Conservation (phyloP, 768 basidiomycete species). For the Suillus americanus region DNA sequence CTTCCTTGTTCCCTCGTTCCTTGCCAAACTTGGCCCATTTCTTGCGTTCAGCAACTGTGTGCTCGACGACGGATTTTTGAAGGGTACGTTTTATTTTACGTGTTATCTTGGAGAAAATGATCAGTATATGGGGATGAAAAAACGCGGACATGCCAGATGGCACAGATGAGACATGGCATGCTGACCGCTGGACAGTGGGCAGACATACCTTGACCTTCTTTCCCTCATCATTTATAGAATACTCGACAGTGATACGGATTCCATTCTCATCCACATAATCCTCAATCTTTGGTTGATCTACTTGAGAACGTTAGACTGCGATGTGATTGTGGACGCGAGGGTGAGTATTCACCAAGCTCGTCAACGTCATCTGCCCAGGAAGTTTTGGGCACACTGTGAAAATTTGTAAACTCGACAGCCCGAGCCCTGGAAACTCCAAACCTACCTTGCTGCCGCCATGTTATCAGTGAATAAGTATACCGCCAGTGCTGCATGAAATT, state of each 20-base stretch:
- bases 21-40: constrained; percentile 93
- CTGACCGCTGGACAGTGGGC: not conserved
- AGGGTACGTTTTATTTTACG: constrained; percentile 83
- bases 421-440: not conserved
- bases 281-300: constrained; percentile 56
- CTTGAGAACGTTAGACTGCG: constrained; percentile 6
- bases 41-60: constrained; percentile 90
- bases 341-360: constrained; percentile 53
- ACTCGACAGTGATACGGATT: constrained; percentile 81
- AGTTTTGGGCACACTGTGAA: constrained; percentile 45
- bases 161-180: not conserved
- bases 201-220: constrained; percentile 85
- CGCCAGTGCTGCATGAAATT: not conserved
- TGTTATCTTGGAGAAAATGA: constrained; percentile 57
- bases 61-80: constrained; percentile 91
- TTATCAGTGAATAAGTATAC: not conserved
- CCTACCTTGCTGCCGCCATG: constrained; percentile 4
- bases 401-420: not conserved
- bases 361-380: constrained; percentile 91
- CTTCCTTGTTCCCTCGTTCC: constrained; percentile 83
- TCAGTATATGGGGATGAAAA: not conserved
- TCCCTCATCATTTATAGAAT: constrained; percentile 84
- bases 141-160: not conserved
- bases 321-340: not conserved
- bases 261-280: constrained; percentile 86